Conservation (phyloP, 176 grass and related monocot genomes). For the Oryza glaberrima region DNA sequence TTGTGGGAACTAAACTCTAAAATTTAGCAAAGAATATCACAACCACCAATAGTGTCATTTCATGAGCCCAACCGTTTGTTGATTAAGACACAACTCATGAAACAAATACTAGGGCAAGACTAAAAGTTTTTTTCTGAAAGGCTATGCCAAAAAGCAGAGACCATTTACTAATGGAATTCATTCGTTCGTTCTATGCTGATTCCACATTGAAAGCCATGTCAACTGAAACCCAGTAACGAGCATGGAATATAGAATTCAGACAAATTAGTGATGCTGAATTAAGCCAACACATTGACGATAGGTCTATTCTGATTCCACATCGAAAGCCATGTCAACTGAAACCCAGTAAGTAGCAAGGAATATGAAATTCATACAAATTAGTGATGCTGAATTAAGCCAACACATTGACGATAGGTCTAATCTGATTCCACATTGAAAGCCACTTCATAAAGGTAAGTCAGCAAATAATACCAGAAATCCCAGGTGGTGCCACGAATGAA, state of each 20-base stretch:
- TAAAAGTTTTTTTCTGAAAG: not conserved
- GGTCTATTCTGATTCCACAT: slow-evolving; percentile 25
- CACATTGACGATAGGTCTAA: not conserved
- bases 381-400: not conserved
- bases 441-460: slow-evolving; percentile 18
- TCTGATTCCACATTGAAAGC: slow-evolving; percentile 28
- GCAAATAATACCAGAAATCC: slow-evolving; percentile 11
- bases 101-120: not conserved
- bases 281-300: not conserved
- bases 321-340: not conserved
- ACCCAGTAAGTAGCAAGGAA: not conserved
- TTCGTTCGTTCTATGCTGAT: no score
- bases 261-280: slow-evolving; percentile 1
- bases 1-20: not conserved
- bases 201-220: no score
- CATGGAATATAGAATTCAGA: no score
- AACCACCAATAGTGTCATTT: not conserved
- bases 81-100: not conserved
- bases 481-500: not conserved
- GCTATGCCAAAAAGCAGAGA: not conserved
- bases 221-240: no score
- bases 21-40: not conserved
- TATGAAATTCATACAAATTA: not conserved
- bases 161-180: not conserved
- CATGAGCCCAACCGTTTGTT: not conserved